These are phyloP conservation scores for Talaromyces liani DNA, from an alignment of 495 filamentous ascomycete genomes.

Conservation along the genomic window DNA sequence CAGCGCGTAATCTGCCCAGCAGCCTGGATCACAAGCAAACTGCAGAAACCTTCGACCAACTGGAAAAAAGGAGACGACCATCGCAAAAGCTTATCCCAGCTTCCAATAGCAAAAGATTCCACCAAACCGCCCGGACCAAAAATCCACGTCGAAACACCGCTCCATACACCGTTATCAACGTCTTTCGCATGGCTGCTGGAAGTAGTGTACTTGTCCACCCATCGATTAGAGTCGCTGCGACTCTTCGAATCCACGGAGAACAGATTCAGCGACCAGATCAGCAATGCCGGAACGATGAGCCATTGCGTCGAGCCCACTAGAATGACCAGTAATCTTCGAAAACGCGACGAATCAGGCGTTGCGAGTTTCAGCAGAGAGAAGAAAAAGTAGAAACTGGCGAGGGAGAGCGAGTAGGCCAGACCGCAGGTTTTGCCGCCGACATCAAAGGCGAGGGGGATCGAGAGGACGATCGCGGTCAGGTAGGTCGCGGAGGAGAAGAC, in stretches of 20 bases:
- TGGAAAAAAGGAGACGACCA: conserved; percentile 97
- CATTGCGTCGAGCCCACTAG: conserved; percentile 70
- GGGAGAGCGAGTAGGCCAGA: conserved; percentile 80
- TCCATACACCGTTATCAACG: conserved; percentile 63
- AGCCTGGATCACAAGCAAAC: conserved; percentile 89
- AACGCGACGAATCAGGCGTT: conserved; percentile 71
- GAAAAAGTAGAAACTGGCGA: conserved; percentile 83
- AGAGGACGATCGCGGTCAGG: conserved; percentile 80
- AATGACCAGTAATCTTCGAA: conserved; percentile 59
- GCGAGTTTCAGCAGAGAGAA: conserved; percentile 73
- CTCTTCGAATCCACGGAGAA: conserved; percentile 70
- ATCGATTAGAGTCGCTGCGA: conserved; percentile 46
- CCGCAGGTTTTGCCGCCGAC: conserved; percentile 92
- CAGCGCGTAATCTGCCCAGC: conserved; percentile 91
- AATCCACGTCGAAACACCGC: conserved; percentile 64
- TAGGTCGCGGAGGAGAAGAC: conserved; percentile 69
- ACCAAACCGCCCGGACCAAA: conserved; percentile 73
- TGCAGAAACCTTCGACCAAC: conserved; percentile 91
- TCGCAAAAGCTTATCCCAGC: conserved; percentile 82
- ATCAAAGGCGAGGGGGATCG: conserved; percentile 92
- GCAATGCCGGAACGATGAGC: conserved; percentile 68
- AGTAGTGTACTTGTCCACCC: conserved; percentile 71
- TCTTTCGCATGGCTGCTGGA: conserved; percentile 56
- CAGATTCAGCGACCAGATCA: conserved; percentile 91
- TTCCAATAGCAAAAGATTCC: conserved; percentile 70